Evolutionary conservation across 768 basidiomycete species (phyloP).

Genomic region (Podaxis pistillaris): DNA sequence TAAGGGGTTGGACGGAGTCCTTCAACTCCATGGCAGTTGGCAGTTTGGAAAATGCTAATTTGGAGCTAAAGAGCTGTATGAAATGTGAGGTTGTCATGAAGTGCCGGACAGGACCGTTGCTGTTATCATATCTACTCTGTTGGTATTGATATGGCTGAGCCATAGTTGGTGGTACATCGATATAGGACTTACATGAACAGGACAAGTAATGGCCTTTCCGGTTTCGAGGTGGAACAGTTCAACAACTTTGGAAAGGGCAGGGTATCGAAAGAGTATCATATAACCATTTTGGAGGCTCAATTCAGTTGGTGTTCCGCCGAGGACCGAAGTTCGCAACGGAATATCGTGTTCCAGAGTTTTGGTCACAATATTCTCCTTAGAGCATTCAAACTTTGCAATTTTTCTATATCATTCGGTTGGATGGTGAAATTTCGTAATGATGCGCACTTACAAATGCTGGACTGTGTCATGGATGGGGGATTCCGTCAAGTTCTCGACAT

Average conservation of each 20-base stretch:
- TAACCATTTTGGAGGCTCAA: neutral
- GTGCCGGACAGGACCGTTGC: neutral
- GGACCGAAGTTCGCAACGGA: neutral
- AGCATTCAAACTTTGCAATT: neutral
- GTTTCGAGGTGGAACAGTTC: conserved; percentile 1
- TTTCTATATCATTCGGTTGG: neutral
- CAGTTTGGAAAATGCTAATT: neutral
- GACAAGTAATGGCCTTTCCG: neutral
- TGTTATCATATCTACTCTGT: neutral
- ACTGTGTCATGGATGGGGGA: too few species aligned
- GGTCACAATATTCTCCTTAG: neutral
- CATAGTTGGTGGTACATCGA: neutral
- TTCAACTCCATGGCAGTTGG: neutral
- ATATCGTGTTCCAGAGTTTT: conserved; percentile 7
- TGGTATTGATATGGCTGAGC: neutral
- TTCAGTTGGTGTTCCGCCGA: neutral
- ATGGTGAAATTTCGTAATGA: neutral
- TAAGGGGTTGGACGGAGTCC: neutral
- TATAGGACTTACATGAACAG: neutral
- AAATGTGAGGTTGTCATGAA: neutral
- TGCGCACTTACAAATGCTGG: neutral
- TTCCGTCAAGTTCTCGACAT: neutral
- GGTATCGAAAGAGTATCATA: neutral
- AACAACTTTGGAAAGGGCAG: neutral
- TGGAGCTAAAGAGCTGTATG: neutral